Base-by-base conservation (phyloP, 1,284 basidiomycete genomes). In the Puccinia polysora region DNA sequence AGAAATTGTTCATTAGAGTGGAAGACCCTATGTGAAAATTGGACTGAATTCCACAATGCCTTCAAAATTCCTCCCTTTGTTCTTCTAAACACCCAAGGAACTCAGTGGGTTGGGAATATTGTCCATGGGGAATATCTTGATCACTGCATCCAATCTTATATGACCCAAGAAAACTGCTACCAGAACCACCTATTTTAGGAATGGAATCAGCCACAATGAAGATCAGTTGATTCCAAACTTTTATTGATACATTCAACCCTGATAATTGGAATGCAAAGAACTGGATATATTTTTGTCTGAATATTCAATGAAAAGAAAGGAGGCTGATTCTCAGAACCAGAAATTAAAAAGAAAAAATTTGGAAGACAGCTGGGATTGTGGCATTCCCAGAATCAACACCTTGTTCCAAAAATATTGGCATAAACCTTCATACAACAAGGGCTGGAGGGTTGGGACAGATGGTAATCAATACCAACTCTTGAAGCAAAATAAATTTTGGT, bases 1-100 rank as follows among this genome's bases (percentile, higher is more conserved):
- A 97, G 84, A 97, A 91, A 77, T 91, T 98, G 70, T n/a, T n/a
- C n/a, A n/a, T n/a, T n/a, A n/a, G n/a, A n/a, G n/a, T n/a, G n/a
- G n/a, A n/a, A n/a, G n/a, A n/a, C n/a, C n/a, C n/a, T n/a, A n/a
- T n/a, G n/a, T n/a, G n/a, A n/a, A n/a, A n/a, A n/a, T n/a, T n/a
- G 98, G 96, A 82, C 97, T 99, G 80, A 97, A 97, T 85, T 91
- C 89, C 81, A 97, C 97, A 84, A 97, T 99, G 96, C 96, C 95
- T 45, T 94, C 91, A 5, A 91, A 94, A 84, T 98, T 97, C 86
- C 93, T 93, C 56, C 92, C 90, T 18, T 89, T 91, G 36, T 91
- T 96, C n/a, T 96, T 93, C 83, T 95, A 93, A 79, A 92, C 91
- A 8, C 90, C 90, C 0, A 93, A 87, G 86, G 93, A 97, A 83